phyloP scores from a whole-genome alignment of 2,329 filamentous ascomycete species.

The Penicillium frequentans region DNA sequence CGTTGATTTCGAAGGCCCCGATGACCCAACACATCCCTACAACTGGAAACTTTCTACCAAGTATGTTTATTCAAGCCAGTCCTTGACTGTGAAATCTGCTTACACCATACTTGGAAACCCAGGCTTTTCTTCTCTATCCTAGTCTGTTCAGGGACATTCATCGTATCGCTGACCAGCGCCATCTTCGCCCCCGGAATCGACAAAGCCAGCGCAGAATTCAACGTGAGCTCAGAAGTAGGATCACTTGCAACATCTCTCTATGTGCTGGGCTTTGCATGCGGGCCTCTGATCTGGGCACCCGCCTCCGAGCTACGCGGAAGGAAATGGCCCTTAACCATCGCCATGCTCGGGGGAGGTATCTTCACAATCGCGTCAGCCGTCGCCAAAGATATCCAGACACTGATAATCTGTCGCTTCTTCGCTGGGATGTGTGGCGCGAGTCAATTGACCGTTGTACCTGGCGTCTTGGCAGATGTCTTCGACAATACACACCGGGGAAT shows the following conservation, averaged over 20 bases:
- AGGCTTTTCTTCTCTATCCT: constrained; percentile 24
- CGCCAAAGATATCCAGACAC: constrained; percentile 38
- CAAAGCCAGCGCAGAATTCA: constrained; percentile 52
- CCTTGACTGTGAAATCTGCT: not conserved
- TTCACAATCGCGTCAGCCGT: constrained; percentile 48
- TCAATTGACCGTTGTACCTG: constrained; percentile 45
- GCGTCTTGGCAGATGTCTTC: constrained; percentile 49
- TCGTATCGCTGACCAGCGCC: constrained; percentile 53
- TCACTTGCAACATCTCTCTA: constrained; percentile 49
- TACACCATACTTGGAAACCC: not conserved
- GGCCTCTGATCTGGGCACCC: constrained; percentile 63
- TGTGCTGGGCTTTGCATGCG: constrained; percentile 55
- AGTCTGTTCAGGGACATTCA: constrained; percentile 48
- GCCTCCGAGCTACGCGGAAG: constrained; percentile 60
- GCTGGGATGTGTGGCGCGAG: constrained; percentile 46
- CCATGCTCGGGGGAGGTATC: constrained; percentile 40
- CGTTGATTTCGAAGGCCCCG: constrained; percentile 53
- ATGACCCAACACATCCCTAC: constrained; percentile 53
- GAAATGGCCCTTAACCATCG: constrained; percentile 51
- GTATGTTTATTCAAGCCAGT: constrained; percentile 17
- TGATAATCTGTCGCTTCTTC: constrained; percentile 48
- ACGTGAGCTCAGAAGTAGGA: constrained; percentile 42
- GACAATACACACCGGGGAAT: constrained; percentile 42
- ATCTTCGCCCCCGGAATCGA: constrained; percentile 67
- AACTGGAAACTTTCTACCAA: constrained; percentile 53